Percentiles rank a stretch among this genome's conserved stretches.
These are phyloP conservation scores for Eucalyptus lansdowneana DNA, from an alignment of 345 rosid genomes.

Conservation along the genomic window DNA sequence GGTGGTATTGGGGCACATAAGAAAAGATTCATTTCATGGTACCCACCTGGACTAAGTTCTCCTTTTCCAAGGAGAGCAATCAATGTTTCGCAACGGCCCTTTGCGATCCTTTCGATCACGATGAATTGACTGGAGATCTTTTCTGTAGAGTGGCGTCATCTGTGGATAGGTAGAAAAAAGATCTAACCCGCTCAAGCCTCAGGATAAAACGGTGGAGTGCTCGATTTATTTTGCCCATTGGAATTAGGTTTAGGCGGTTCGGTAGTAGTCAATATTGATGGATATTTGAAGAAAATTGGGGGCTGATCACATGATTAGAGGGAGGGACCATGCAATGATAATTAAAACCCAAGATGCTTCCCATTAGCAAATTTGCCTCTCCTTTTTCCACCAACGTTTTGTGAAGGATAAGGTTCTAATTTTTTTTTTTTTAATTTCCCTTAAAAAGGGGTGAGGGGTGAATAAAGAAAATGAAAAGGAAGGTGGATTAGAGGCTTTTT, in stretches of 20 bases:
- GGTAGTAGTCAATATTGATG: background rate
- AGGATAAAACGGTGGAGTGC: background rate
- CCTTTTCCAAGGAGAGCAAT: background rate
- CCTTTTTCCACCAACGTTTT: background rate
- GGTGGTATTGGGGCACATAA: background rate
- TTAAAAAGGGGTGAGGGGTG: background rate
- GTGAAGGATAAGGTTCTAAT: background rate
- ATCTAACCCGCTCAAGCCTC: background rate
- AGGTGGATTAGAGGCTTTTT: background rate
- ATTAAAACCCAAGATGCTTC: background rate
- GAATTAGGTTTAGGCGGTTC: background rate
- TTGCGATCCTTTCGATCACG: background rate
- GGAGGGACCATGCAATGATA: background rate
- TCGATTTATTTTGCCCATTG: background rate
- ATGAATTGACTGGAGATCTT: background rate
- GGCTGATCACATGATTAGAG: background rate
- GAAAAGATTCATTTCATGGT: background rate
- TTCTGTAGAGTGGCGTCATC: background rate
- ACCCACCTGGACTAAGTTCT: background rate
- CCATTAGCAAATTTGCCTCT: background rate
- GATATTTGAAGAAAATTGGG: background rate
- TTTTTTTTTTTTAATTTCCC: background rate
- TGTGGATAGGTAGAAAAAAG: background rate
- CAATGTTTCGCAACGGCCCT: background rate
- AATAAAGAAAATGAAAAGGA: background rate